Evolutionary conservation across 495 filamentous ascomycete genomes (phyloP).

Genomic region (Apodospora peruviana): DNA sequence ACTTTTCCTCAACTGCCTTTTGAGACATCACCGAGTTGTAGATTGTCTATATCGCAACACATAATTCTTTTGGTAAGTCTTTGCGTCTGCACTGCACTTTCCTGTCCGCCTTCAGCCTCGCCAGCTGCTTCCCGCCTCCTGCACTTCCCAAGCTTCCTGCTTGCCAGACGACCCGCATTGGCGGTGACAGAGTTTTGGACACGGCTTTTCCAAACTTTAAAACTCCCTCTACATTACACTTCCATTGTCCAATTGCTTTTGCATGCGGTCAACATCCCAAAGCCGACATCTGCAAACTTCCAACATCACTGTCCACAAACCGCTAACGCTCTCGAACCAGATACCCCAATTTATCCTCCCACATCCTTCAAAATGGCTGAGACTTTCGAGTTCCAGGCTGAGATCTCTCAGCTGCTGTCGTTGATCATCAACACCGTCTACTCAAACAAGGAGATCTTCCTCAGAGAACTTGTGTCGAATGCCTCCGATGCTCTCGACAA

Average conservation of each 20-base stretch:
- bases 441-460: constrained; percentile 99
- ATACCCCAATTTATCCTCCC: constrained; percentile 16
- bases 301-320: not conserved
- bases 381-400: constrained; percentile 99
- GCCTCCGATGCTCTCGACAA: constrained; percentile 98
- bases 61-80: constrained; percentile 17
- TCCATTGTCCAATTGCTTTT: too few relatives aligned
- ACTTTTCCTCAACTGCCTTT: constrained; percentile 7
- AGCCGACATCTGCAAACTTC: not conserved
- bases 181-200: not conserved
- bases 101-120: not conserved
- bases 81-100: not conserved
- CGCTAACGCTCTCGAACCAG: constrained; percentile 10
- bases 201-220: too few relatives aligned
- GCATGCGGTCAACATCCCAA: not conserved
- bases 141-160: constrained; percentile 1
- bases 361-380: constrained; percentile 67
- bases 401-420: constrained; percentile 98
- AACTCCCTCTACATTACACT: too few relatives aligned
- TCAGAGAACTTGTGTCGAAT: constrained; percentile 97
- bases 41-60: constrained; percentile 8
- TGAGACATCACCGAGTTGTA: constrained; percentile 9
- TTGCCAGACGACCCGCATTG: not conserved
- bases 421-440: constrained; percentile 99
- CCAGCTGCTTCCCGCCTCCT: not conserved